These are phyloP conservation scores for Komagataella ulmi DNA, from an alignment of 805 yeast species.

Conservation along the genomic window DNA sequence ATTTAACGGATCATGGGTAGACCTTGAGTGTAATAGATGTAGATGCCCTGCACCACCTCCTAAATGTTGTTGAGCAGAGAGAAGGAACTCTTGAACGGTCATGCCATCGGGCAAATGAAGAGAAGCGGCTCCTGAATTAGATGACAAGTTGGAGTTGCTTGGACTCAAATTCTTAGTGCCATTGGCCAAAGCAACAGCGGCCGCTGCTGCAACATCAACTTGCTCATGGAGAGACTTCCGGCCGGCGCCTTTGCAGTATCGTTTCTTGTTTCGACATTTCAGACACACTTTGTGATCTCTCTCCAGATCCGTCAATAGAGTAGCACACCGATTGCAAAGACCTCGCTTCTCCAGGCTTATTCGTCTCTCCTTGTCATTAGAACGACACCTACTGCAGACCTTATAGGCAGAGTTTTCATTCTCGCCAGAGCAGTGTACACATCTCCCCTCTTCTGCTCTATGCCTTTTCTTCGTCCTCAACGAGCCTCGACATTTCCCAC, in stretches of 20 bases:
- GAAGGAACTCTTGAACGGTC: background rate
- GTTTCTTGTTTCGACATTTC: constrained; percentile 31
- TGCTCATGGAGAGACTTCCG: background rate
- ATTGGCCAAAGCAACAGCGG: constrained; percentile 4
- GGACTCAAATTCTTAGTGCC: background rate
- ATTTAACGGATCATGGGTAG: constrained; percentile 12
- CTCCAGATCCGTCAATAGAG: constrained; percentile 28
- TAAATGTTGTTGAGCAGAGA: background rate
- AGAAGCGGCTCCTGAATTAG: background rate
- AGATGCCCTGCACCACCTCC: background rate
- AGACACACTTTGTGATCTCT: constrained; percentile 45
- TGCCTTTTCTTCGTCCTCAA: constrained; percentile 41
- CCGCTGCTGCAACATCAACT: constrained; percentile 2
- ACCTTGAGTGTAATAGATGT: constrained; percentile 8
- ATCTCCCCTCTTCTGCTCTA: constrained; percentile 48
- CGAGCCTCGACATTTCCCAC: constrained; percentile 44
- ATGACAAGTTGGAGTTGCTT: background rate
- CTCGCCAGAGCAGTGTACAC: constrained; percentile 59
- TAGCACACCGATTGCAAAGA: constrained; percentile 51
- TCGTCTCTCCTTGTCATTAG: constrained; percentile 45
- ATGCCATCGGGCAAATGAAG: background rate
- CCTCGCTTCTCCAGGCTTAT: constrained; percentile 42
- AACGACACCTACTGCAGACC: constrained; percentile 55
- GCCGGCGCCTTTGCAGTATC: background rate
- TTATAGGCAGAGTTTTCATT: constrained; percentile 33